phyloP scores from a whole-genome alignment of 306 rosid genomes.

The Rosa lucieae region DNA sequence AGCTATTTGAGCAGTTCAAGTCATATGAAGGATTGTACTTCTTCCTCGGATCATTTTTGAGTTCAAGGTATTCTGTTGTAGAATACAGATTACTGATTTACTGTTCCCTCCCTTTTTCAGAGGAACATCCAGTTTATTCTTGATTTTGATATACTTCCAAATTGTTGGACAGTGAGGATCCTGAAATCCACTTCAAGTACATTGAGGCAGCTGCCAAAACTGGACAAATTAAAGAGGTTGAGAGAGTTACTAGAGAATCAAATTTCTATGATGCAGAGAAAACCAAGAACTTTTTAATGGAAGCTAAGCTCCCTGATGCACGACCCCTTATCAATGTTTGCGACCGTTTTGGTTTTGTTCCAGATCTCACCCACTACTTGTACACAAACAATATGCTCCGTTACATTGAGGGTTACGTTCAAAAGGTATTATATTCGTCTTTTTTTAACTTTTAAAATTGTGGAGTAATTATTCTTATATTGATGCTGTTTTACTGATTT shows the following conservation, averaged over 20 bases:
- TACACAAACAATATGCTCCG: slow-evolving; percentile 98
- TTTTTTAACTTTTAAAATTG: slow-evolving; percentile 5
- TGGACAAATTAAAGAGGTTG: slow-evolving; percentile 98
- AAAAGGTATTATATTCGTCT: slow-evolving; percentile 62
- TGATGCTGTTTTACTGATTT: slow-evolving; percentile 5
- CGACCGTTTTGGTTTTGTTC: slow-evolving; percentile 98
- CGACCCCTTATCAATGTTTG: slow-evolving; percentile 97
- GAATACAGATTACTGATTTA: neutral
- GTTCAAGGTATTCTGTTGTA: slow-evolving; percentile 71
- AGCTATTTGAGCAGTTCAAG: slow-evolving; percentile 95
- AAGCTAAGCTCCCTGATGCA: slow-evolving; percentile 98
- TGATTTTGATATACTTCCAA: neutral
- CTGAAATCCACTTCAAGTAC: slow-evolving; percentile 99
- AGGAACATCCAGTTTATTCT: neutral
- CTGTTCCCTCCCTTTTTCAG: neutral
- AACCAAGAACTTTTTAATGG: slow-evolving; percentile 95
- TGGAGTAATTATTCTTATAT: neutral
- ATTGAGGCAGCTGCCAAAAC: slow-evolving; percentile 98
- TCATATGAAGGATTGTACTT: slow-evolving; percentile 97
- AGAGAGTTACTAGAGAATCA: slow-evolving; percentile 98
- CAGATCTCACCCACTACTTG: slow-evolving; percentile 95
- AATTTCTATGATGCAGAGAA: slow-evolving; percentile 95
- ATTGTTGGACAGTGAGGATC: slow-evolving; percentile 88
- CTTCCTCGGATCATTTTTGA: slow-evolving; percentile 93
- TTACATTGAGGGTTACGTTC: slow-evolving; percentile 97